Base-by-base conservation (phyloP, 2,329 filamentous ascomycete species). In the Clarireedia hainanense region DNA sequence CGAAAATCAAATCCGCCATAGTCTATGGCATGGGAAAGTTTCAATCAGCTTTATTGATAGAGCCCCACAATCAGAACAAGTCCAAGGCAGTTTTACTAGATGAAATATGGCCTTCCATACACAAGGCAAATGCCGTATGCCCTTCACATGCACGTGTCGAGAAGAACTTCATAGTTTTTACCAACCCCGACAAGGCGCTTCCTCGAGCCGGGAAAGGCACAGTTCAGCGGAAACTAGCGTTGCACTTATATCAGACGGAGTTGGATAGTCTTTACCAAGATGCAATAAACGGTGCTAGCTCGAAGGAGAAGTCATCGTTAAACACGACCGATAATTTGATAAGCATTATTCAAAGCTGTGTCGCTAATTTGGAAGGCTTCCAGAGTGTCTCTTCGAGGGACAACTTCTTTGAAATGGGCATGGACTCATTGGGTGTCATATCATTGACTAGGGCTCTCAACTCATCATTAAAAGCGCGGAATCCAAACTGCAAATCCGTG, bases 141-240 rank as follows among this genome's bases (percentile, higher is more conserved):
- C 65, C 66, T 1, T 57, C 61, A 4, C 65, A 71, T 59, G 69
- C 63, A 2, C 60, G 63, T 40, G 58, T 55, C 15, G 68, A 57
- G 1, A 65, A 65, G 47, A 52, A 55, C 0, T 58, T 64, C 39
- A 66, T 74, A 15, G 37, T 63, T 1, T 67, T 73, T 6, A 63
- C 66, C 0, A 55, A 57, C 6, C 43, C 63, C 0, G 63, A 62
- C 0, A 71, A 69, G 59, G 69, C 71, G 1, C 64, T 73, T 47
- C 60, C 64, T 2, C 64, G 68, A 39, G 63, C 71, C 9, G 61
- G 62, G 0, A 74, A 74, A 54, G 71, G 71, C 1, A 72, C 71
- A 2, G 57, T 72, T 2, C 70, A 70, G 56, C 62, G 70, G n/a
- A 57, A 54, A 10, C 45, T 57, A 24, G 68, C 66, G 4, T 12